Evolutionary conservation across 2,329 filamentous ascomycete genomes (phyloP), one percentile per base, ranked within the genome.

Genomic region (Pleoardoris graminearum): DNA sequence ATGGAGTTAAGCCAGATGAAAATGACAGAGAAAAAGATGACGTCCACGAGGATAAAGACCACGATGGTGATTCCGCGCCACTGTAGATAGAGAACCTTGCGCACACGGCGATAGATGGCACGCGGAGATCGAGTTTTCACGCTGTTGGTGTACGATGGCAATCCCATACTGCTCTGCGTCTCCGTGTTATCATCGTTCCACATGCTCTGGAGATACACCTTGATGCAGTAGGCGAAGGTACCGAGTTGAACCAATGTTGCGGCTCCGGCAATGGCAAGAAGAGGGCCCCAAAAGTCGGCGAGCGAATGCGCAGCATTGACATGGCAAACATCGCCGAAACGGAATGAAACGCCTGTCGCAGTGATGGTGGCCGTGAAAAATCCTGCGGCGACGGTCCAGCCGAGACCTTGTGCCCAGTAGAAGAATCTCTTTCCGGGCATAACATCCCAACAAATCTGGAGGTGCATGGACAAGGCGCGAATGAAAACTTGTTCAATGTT

Each of bases 401-500:
- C 94, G 7, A 86, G 77, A 14, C 82, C 81, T 66, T 96, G 86
- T 3, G 93, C 86, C 59, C 84, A 83, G 79, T 90, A 91, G 85
- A 97, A 97, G 75, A 97, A 97, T 65, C 83, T 89, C 38, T 86
- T 84, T 33, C 94, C 94, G 3, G 96, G 89, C 7, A 93, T 85
- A 29, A 95, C 82, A 72, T 97, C 91, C 94, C 94, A 99, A 79
- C 92, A 97, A 59, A 99, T 97, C 74, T 97, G 94, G 22, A 99
- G 85, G 74, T 99, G 94, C 64, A 99, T 87, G 4, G 91, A 96
- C 29, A 97, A 77, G 0, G 93, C 89, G 58, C 94, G 86, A 54
- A 97, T 82, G 70, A 97, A 96, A 58, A 92, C 85, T 76, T 29
- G 3, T 35, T 17, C n/a, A 35, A 14, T 29, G 17, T 53, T 33